Base-by-base conservation (phyloP, 1,284 basidiomycete species). In the Ustilago trichophora region DNA sequence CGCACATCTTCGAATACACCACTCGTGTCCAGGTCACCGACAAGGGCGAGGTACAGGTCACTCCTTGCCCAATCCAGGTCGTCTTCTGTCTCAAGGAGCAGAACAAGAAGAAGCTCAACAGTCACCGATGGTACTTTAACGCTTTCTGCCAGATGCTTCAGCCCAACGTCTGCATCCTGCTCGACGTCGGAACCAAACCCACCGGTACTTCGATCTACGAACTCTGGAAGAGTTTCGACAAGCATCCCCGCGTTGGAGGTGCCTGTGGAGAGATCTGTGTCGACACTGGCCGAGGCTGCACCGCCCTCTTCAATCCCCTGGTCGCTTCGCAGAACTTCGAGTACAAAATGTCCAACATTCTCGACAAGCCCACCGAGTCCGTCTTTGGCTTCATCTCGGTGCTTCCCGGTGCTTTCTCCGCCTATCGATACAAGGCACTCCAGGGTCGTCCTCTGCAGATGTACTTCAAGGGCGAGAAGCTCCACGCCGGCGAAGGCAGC, bases 151-250 rank as follows among this genome's bases (percentile, higher is more conserved):
- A 50, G 10, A 71, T 82, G 42, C 72, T 83, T 3, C 72, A 81
- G 33, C 91, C 90, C 18, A 96, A 95, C 78, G 92, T 98, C 35
- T 96, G 93, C 80, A 88, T 98, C 9, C 86, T 98, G 18, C 87
- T 98, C 34, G 94, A 98, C 75, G 93, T 96, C 16, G 95, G 94
- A 3, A 98, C 94, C 0, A 88, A 90, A 85, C 94, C 94, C n/a
- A 72, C 50, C 25, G 66, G 48, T 32, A 69, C 59, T 8, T 64
- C 66, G 33, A 94, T 97, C 77, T 98, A 97, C 82, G 91, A 95
- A 76, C 84, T 98, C 11, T 97, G 94, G 94, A 96, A 97, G 83
- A 90, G 91, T 6, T 97, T 98, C 70, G 93, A 97, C 80, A 90
- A 93, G 83, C 93, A 96, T 82, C 90, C 90, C 16, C 93, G 94